phyloP scores from a whole-genome alignment of 2,329 filamentous ascomycete species.

The Trichoderma atrobrunneum region DNA sequence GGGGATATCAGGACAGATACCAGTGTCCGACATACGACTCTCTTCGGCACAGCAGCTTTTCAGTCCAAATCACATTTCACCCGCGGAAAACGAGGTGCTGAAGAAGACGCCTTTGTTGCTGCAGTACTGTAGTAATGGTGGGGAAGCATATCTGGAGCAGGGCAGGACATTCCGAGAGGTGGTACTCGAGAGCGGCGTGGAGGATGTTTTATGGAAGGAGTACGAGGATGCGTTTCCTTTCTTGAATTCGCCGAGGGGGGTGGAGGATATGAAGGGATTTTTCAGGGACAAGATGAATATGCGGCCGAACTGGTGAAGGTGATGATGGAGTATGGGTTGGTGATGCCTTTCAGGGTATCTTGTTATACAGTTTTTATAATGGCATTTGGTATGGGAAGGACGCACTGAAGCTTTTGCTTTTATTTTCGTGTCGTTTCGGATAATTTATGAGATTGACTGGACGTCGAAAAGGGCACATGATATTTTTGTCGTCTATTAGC shows the following conservation, averaged over 20 bases:
- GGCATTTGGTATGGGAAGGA: neutral
- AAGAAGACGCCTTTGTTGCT: constrained; percentile 12
- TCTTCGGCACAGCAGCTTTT: neutral
- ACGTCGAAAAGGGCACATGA: neutral
- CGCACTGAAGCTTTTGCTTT: neutral
- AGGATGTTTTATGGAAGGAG: constrained; percentile 4
- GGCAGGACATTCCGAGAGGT: neutral
- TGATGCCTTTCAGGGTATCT: neutral
- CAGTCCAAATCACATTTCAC: neutral
- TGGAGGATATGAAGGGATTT: constrained; percentile 16
- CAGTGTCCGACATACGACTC: neutral
- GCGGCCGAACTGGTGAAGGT: constrained; percentile 5
- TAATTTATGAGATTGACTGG: neutral
- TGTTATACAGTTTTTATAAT: neutral
- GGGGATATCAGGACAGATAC: constrained; percentile 2
- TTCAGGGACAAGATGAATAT: neutral
- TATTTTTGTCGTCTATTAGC: neutral
- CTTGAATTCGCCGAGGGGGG: constrained; percentile 8
- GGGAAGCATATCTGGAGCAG: neutral
- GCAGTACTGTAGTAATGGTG: neutral
- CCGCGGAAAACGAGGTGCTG: neutral
- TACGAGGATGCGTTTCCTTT: neutral
- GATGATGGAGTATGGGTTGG: neutral
- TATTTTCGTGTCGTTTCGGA: neutral
- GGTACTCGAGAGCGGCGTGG: neutral